Conservation (phyloP, 2,329 filamentous ascomycete genomes). For the Periconia digitata region DNA sequence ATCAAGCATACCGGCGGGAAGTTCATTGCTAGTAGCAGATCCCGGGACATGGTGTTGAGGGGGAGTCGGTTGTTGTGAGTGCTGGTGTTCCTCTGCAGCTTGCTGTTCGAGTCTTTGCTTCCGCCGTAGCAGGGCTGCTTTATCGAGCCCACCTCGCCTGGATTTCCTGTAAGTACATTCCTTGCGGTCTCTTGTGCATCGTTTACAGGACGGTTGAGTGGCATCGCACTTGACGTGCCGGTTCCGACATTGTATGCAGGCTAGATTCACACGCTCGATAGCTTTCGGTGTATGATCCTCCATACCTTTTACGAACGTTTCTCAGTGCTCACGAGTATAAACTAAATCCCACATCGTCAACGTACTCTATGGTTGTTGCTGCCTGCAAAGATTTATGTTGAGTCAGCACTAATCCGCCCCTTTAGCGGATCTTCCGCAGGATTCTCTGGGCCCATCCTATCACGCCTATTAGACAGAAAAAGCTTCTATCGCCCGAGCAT, state of each 20-base stretch:
- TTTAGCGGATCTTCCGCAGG: too few relatives aligned
- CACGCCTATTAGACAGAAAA: too few relatives aligned
- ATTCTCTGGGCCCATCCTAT: too few relatives aligned
- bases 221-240: conserved; percentile 40
- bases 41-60: not conserved
- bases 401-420: too few relatives aligned
- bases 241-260: conserved; percentile 37
- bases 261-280: conserved; percentile 32
- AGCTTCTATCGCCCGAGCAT: too few relatives aligned
- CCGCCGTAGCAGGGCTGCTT: conserved; percentile 33
- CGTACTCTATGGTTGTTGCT: too few relatives aligned
- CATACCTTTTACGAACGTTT: conserved; percentile 17
- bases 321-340: too few relatives aligned
- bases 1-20: not conserved
- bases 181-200: conserved; percentile 36
- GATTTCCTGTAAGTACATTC: conserved; percentile 37
- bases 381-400: too few relatives aligned
- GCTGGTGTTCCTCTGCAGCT: conserved; percentile 15
- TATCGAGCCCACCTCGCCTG: conserved; percentile 36
- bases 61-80: not conserved
- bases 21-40: not conserved
- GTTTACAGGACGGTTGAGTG: conserved; percentile 30
- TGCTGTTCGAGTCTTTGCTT: conserved; percentile 30
- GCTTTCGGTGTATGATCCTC: conserved; percentile 20
- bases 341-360: too few relatives aligned